Conservation (phyloP, 768 basidiomycete species). For the Aureoboletus auriporus region DNA sequence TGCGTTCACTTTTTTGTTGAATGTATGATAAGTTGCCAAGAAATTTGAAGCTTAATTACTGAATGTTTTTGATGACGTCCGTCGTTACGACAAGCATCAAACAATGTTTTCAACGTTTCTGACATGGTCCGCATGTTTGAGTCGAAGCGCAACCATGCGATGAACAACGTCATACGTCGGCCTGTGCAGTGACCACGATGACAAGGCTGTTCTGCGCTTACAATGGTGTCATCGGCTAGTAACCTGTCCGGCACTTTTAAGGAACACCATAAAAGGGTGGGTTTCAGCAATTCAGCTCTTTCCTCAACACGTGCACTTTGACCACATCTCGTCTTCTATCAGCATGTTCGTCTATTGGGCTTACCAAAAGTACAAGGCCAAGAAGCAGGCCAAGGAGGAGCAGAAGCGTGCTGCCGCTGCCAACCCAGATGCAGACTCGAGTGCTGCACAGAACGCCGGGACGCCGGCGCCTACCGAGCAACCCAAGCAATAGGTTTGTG, state of each 20-base stretch:
- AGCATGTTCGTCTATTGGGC: conserved; percentile 11
- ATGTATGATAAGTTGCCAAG: too few relatives aligned
- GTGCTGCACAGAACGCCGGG: not conserved
- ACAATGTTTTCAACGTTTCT: too few relatives aligned
- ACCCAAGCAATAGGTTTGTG: conserved; percentile 11
- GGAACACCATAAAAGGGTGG: conserved; percentile 6
- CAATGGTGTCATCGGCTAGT: not conserved
- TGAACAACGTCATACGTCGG: too few relatives aligned
- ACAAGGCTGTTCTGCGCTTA: too few relatives aligned
- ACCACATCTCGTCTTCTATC: not conserved
- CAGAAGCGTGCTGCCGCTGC: conserved; percentile 6
- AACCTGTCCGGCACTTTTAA: not conserved
- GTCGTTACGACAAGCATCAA: too few relatives aligned
- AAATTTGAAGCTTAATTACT: too few relatives aligned
- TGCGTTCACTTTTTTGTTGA: too few relatives aligned
- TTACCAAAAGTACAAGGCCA: conserved; percentile 27
- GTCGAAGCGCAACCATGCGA: too few relatives aligned
- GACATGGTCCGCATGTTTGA: too few relatives aligned
- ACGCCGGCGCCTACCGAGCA: not conserved
- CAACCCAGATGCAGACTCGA: not conserved
- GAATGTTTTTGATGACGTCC: too few relatives aligned
- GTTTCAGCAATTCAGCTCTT: too few relatives aligned
- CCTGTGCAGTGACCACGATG: too few relatives aligned
- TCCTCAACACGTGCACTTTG: not conserved
- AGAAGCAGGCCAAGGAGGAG: conserved; percentile 16